A percentile compares a stretch with the other conserved stretches of the same genome.
These are phyloP conservation scores for Aegle marmelos DNA, from an alignment of 345 rosid genomes.

Conservation along the genomic window DNA sequence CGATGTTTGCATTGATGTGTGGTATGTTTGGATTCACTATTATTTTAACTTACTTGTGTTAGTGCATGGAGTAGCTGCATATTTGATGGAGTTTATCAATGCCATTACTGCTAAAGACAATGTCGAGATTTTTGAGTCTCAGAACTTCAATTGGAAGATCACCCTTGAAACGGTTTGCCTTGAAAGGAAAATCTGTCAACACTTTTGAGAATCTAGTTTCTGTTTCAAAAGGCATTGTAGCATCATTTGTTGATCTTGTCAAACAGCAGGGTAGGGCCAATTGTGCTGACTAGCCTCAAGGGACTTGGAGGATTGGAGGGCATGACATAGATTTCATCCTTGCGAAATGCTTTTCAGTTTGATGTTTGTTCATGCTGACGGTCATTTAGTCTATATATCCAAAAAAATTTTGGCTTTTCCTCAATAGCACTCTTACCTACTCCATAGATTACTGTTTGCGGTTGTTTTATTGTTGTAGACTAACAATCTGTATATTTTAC, in stretches of 20 bases:
- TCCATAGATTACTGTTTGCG: neutral
- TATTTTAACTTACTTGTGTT: neutral
- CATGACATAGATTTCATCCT: neutral
- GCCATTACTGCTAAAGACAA: neutral
- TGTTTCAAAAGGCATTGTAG: neutral
- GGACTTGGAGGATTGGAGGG: neutral
- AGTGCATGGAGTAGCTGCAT: neutral
- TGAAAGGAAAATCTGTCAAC: neutral
- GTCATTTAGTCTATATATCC: neutral
- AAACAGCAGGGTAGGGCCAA: neutral
- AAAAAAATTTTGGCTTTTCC: neutral
- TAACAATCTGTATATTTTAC: neutral
- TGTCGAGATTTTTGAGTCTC: neutral
- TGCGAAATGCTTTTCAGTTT: neutral
- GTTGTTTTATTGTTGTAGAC: neutral
- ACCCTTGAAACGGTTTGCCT: neutral
- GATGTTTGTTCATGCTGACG: neutral
- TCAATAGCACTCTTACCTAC: neutral
- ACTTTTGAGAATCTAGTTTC: neutral
- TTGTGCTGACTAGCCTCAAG: neutral
- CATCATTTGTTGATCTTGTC: neutral
- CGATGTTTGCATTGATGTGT: conserved; percentile 19
- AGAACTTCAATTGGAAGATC: neutral
- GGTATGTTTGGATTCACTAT: conserved; percentile 43
- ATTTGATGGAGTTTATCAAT: neutral